Evolutionary conservation across 2,329 filamentous ascomycete species (phyloP), one percentile per base, ranked within the genome.

Genomic region (Cryphonectria carpinicola): DNA sequence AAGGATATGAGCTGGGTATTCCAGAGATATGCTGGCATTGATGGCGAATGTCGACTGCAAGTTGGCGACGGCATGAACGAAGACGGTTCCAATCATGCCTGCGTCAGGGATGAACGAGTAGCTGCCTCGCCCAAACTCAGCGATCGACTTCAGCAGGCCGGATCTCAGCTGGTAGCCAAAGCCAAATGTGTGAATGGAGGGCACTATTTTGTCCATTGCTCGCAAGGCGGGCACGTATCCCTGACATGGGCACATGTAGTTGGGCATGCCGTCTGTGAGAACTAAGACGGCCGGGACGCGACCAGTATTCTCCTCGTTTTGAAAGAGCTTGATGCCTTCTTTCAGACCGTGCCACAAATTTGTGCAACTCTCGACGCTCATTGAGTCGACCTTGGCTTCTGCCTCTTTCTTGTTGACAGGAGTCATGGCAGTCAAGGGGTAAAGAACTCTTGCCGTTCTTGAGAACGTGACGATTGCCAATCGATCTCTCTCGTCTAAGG

Each of bases 101-200:
- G 86, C 84, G 68, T 90, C 88, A 0, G 88, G 86, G 25, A 90
- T 90, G 73, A 90, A 90, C 11, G 86, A 81, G 70, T 88, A 91
- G 76, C 84, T 88, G 1, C 89, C 89, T 3, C 83, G 80, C 0
- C 86, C 84, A 64, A 86, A 79, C 74, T 90, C 88, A 1, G 88
- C 84, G 63, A 91, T 87, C 2, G 87, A 87, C 78, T 89, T 88
- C 68, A 91, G 80, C 25, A 90, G 79, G 0, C 85, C 86, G 0
- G 88, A 87, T 7, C 78, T 76, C 46, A 88, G 78, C 1, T 74
- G 63, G 72, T 86, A 86, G 5, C 86, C 86, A 67, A 88, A 88
- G 3, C 86, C 86, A 76, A 88, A 88, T 0, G 85, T 87, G 75
- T 87, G 82, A 76, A 85, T 84, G 0, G 82, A 81, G 17, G 86